Percentiles rank a stretch among this genome's conserved stretches.
These are phyloP conservation scores for Saccharomyces uvarum DNA, from an alignment of 1,139 yeast genomes.

Conservation along the genomic window DNA sequence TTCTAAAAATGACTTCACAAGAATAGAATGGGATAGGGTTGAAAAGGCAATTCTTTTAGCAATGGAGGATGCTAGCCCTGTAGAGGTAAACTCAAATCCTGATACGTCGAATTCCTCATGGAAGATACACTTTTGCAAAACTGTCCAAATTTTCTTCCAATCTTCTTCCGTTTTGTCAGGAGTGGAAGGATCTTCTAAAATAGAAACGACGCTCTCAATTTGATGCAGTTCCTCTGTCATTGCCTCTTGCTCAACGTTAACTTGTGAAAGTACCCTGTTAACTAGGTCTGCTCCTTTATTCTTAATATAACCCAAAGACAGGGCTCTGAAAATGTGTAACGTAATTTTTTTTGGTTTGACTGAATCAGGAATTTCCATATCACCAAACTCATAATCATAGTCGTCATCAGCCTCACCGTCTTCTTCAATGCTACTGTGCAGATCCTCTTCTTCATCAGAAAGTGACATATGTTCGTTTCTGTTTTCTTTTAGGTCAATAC, in stretches of 20 bases:
- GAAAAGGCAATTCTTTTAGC: conserved; percentile 34
- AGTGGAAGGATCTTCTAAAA: conserved; percentile 10
- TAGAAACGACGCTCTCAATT: conserved; percentile 17
- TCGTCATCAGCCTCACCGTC: conserved; percentile 27
- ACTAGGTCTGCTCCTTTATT: conserved; percentile 11
- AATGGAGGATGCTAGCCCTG: conserved; percentile 53
- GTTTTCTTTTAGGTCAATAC: conserved; percentile 19
- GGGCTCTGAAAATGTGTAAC: conserved; percentile 16
- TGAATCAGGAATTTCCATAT: conserved; percentile 21
- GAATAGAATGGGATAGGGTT: conserved; percentile 7
- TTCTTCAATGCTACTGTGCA: conserved; percentile 15
- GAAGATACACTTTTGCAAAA: conserved; percentile 35
- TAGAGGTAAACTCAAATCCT: conserved; percentile 67
- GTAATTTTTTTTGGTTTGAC: conserved; percentile 20
- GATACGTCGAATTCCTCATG: conserved; percentile 40
- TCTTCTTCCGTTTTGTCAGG: conserved; percentile 29
- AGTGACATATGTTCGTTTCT: conserved; percentile 12
- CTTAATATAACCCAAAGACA: conserved; percentile 10
- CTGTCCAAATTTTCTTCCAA: conserved; percentile 45
- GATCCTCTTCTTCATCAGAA: conserved; percentile 16
- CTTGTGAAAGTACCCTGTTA: conserved; percentile 8
- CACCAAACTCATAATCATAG: conserved; percentile 27
- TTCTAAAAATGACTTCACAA: conserved; percentile 36
- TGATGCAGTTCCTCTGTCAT: conserved; percentile 28
- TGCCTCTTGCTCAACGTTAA: conserved; percentile 20